Evolutionary conservation across 2,329 filamentous ascomycete species (phyloP).

Genomic region (Hypoxylon sp.): DNA sequence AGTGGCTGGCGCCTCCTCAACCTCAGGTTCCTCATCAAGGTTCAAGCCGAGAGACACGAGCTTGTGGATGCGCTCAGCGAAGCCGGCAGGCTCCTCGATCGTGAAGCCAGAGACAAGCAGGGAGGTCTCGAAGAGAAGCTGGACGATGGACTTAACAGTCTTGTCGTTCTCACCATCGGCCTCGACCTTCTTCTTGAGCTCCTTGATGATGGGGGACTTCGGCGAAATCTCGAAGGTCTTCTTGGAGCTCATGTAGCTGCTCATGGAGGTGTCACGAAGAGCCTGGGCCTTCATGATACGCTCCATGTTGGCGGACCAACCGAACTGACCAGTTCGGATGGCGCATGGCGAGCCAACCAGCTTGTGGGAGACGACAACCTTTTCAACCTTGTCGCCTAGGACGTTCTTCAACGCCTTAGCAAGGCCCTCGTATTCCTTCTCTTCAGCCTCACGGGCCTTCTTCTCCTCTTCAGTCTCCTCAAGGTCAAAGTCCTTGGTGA

Average conservation of each 20-base stretch:
- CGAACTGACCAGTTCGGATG: conserved; percentile 99
- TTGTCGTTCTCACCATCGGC: conserved; percentile 97
- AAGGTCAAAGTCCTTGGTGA: conserved; percentile 99
- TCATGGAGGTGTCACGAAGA: conserved; percentile 99
- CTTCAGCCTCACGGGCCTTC: conserved; percentile 92
- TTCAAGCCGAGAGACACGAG: conserved; percentile 97
- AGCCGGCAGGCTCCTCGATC: conserved; percentile 97
- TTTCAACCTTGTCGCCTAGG: conserved; percentile 99
- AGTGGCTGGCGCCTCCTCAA: conserved; percentile 68
- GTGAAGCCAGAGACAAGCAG: conserved; percentile 99
- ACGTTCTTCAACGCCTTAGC: conserved; percentile 99
- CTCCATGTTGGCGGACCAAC: conserved; percentile 99
- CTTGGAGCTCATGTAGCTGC: conserved; percentile 99
- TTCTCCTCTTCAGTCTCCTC: conserved; percentile 99
- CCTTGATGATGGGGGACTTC: conserved; percentile 96
- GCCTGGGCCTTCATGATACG: conserved; percentile 99
- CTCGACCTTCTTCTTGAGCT: conserved; percentile 99
- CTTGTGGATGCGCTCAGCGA: conserved; percentile 99
- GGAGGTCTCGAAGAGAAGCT: conserved; percentile 98
- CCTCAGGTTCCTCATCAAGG: conserved; percentile 93
- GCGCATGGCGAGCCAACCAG: conserved; percentile 93
- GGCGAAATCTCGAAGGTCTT: conserved; percentile 99
- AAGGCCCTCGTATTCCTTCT: conserved; percentile 97
- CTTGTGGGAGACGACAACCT: conserved; percentile 99
- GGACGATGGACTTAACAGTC: conserved; percentile 98